A percentile compares a stretch with the other conserved stretches of the same genome.
phyloP scores from a whole-genome alignment of 2,329 filamentous ascomycete species.

The Penicillium sclerotigenum region DNA sequence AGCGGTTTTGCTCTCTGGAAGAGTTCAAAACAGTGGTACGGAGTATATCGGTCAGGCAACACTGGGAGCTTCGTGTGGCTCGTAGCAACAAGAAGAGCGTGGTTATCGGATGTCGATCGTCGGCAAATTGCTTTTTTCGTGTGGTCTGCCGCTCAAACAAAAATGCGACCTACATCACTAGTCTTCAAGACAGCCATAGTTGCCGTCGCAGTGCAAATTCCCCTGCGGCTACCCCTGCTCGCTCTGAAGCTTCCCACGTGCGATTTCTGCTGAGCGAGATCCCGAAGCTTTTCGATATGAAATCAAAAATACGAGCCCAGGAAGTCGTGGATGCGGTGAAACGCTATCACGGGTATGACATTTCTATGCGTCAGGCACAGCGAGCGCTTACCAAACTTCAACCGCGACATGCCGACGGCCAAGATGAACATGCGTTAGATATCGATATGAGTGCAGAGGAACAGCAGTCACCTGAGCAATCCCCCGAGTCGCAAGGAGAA shows the following conservation, averaged over 20 bases:
- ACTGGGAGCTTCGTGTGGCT: constrained; percentile 42
- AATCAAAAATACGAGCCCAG: constrained; percentile 35
- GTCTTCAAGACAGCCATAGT: constrained; percentile 39
- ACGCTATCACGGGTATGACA: constrained; percentile 42
- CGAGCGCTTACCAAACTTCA: constrained; percentile 38
- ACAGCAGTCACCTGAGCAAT: constrained; percentile 25
- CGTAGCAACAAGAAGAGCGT: constrained; percentile 43
- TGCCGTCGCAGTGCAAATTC: constrained; percentile 33
- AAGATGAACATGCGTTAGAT: constrained; percentile 23
- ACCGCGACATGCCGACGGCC: constrained; percentile 26
- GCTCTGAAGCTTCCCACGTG: constrained; percentile 42
- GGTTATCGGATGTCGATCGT: constrained; percentile 41
- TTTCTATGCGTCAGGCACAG: constrained; percentile 40
- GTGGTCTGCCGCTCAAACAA: constrained; percentile 43
- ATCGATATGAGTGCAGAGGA: constrained; percentile 26
- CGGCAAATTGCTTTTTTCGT: constrained; percentile 39
- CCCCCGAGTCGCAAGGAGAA: constrained; percentile 27
- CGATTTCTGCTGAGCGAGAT: constrained; percentile 40
- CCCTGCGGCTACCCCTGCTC: constrained; percentile 33
- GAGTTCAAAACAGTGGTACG: constrained; percentile 40
- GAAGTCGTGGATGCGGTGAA: constrained; percentile 42
- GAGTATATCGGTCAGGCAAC: constrained; percentile 41
- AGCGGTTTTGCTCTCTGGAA: constrained; percentile 39
- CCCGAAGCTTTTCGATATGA: constrained; percentile 41
- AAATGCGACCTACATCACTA: constrained; percentile 41